Base-by-base conservation (phyloP, 306 rosid genomes). In the Casuarina glauca region DNA sequence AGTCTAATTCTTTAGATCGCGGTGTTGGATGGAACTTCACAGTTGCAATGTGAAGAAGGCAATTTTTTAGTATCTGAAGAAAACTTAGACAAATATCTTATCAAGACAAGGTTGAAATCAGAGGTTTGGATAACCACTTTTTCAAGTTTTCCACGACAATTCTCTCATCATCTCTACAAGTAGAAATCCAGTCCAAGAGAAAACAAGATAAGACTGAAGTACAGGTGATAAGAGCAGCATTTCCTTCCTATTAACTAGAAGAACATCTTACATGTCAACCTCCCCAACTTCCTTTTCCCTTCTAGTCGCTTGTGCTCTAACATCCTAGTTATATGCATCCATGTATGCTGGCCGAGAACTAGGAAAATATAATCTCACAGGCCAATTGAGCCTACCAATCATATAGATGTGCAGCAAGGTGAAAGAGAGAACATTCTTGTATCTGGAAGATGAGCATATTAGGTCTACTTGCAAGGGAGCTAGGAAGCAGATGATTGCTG, bases 401-500 rank as follows among this genome's bases (percentile, higher is more conserved):
- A 26, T 26, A 26, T 26, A 26, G 32, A 26, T 26, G 32, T 26
- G 32, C 32, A 26, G 32, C 32, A 26, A 26, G 32, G 32, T 26
- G 32, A 26, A 26, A 26, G 32, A 26, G 32, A 26, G 84, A 66
- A 79, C 74, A 70, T 35, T 53, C 1, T 54, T 11, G 17, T 55
- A 64, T 66, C 43, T 35, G 26, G 51, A 84, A 82, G 58, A 82
- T 61, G 70, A 69, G 50, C 62, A 69, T 48, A 51, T 35, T 45
- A 46, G 72, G 41, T 74, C 78, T 77, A 78, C 84, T 86, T 72
- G 61, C 67, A 71, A 19, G 71, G 49, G 66, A 73, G 49, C 87
- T 76, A 87, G 79, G 54, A 46, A 52, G 26, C 48, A 10, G 71
- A 74, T 58, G 75, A 51, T 26, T 26, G 32, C 32, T 26, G 32